Base-by-base conservation (phyloP, 1,284 basidiomycete genomes). In the Cutaneotrichosporon spelunceum region DNA sequence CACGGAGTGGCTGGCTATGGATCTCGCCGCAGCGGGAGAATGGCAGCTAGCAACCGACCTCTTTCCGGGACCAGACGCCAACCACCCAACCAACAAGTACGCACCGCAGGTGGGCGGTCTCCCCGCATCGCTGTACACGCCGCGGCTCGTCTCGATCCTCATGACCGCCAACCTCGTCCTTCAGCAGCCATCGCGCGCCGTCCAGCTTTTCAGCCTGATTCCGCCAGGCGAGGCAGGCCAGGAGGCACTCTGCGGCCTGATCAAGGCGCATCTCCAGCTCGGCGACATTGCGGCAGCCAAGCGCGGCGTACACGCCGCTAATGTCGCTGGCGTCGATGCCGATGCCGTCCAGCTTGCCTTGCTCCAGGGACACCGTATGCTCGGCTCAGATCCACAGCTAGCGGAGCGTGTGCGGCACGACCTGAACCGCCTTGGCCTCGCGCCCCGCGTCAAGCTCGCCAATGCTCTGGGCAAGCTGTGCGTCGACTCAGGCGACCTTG, bases 391-490 rank as follows among this genome's bases (percentile, higher is more conserved):
- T 48, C 55, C 53, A 10, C 57, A 68, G 24, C 49, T 75, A 26
- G 74, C 74, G 57, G 57, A 62, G 19, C 66, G 66, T 26, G 70
- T 75, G 7, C 57, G 75, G 24, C 29, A 55, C 1, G 70, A 71
- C 50, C 52, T 74, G 7, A 60, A 60, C 13, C 33, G 45, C 13
- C 56, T 74, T 23, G 61, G 60, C 3, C 24, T 72, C n/a, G 50
- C 64, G 16, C 54, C 65, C 11, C 57, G 53, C 6, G 58, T 64
- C 16, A 53, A 56, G 10, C n/a, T 76, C 10, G 57, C 76, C 7
- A 73, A 77, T 55, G 71, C 71, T 1, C 58, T 77, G 33, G 63
- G 72, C 4, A 59, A 66, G 14, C 54, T 73, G 21, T 60, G 73
- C 23, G 16, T 75, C n/a, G 68, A 69, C 36, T 63, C 60, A 3